These are phyloP conservation scores for Magnolia sinica DNA, from an alignment of 164 flowering plant species.

Conservation along the genomic window DNA sequence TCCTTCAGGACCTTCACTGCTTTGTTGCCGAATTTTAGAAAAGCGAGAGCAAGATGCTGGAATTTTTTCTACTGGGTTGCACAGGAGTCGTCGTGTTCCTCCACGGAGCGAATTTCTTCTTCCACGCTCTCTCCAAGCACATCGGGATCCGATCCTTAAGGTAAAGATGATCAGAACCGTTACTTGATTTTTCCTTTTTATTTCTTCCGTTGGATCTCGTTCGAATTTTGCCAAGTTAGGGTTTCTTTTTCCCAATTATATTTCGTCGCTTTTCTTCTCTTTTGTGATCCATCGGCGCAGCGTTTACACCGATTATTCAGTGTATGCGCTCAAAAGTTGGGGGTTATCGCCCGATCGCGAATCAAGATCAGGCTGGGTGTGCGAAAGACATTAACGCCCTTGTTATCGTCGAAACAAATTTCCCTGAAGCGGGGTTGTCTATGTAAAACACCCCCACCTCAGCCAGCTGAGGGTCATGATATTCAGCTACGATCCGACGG, in stretches of 20 bases:
- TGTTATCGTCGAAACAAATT: no score
- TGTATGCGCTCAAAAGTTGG: not conserved
- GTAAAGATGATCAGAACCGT: slow-evolving; percentile 16
- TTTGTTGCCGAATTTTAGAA: no score
- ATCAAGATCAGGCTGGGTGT: no score
- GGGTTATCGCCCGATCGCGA: not conserved
- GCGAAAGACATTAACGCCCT: not conserved
- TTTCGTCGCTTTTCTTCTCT: no score
- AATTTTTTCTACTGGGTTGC: slow-evolving; percentile 51
- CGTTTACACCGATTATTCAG: not conserved
- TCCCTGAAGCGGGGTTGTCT: no score
- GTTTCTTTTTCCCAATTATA: not conserved
- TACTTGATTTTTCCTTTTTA: not conserved
- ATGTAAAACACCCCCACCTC: not conserved
- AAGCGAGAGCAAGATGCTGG: slow-evolving; percentile 31
- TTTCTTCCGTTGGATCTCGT: not conserved
- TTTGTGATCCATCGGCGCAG: not conserved
- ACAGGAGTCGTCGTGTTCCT: slow-evolving; percentile 59
- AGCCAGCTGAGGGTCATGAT: not conserved
- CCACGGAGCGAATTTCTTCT: slow-evolving; percentile 65
- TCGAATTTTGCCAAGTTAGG: no score
- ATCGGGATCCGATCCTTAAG: slow-evolving; percentile 49
- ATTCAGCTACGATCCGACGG: not conserved
- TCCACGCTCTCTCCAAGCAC: slow-evolving; percentile 42
- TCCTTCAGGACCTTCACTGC: not conserved